These are phyloP conservation scores for Starmerella cellae DNA, from an alignment of 805 yeast genomes.

Conservation along the genomic window DNA sequence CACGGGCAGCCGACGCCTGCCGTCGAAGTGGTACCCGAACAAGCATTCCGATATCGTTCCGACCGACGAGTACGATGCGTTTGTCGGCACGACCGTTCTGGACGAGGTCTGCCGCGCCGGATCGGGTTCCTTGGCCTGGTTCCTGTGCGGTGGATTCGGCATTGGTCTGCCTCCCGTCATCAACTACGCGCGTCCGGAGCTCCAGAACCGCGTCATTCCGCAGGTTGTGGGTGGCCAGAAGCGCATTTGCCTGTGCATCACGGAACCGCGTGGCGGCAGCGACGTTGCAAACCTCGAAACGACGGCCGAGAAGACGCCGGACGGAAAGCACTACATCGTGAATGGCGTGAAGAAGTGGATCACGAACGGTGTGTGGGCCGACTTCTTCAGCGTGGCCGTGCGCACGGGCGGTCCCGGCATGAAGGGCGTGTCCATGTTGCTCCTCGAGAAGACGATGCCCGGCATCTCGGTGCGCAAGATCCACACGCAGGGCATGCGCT, in stretches of 20 bases:
- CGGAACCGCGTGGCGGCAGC: conserved; percentile 35
- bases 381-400: conserved; percentile 34
- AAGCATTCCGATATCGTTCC: conserved; percentile 24
- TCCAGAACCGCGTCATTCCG: conserved; percentile 29
- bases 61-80: conserved; percentile 28
- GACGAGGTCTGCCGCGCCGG: conserved; percentile 33
- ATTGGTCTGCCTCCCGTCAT: conserved; percentile 33
- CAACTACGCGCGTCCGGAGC: conserved; percentile 25
- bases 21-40: conserved; percentile 26
- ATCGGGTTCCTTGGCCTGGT: conserved; percentile 33
- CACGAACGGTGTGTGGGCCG: conserved; percentile 35
- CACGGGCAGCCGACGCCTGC: conserved; percentile 26
- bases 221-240: conserved; percentile 29
- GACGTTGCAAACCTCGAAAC: conserved; percentile 34
- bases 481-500: conserved; percentile 33
- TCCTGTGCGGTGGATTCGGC: conserved; percentile 31
- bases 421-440: conserved; percentile 32
- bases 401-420: conserved; percentile 34
- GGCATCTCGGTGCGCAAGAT: conserved; percentile 31
- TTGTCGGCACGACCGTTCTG: conserved; percentile 28
- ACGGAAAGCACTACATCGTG: conserved; percentile 33
- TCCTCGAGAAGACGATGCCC: conserved; percentile 30
- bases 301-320: conserved; percentile 30
- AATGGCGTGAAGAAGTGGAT: conserved; percentile 36
- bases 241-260: conserved; percentile 33